Percentiles rank a stretch among this genome's conserved stretches.
These are phyloP conservation scores for Sarocladiaceae sp. DNA, from an alignment of 2,329 filamentous ascomycete species.

Conservation along the genomic window DNA sequence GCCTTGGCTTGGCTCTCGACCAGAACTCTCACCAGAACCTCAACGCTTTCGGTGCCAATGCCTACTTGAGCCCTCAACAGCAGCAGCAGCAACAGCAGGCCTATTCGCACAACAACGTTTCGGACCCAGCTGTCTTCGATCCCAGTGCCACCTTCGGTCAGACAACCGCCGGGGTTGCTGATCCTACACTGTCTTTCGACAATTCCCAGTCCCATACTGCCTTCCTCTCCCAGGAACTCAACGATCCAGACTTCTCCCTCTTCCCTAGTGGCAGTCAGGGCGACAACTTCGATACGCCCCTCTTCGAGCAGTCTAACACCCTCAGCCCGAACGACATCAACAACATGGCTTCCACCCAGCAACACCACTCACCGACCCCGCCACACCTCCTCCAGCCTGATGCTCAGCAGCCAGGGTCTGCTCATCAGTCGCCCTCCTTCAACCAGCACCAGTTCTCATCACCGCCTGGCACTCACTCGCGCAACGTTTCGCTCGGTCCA, in stretches of 20 bases:
- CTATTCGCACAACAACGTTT: conserved; percentile 24
- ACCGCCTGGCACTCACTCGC: conserved; percentile 42
- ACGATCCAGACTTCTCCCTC: conserved; percentile 55
- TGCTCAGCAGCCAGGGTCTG: conserved; percentile 37
- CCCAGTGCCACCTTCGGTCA: conserved; percentile 38
- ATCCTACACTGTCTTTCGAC: conserved; percentile 31
- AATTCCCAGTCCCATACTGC: conserved; percentile 34
- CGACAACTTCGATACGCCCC: conserved; percentile 55
- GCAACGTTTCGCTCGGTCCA: conserved; percentile 50
- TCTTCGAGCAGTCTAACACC: conserved; percentile 44
- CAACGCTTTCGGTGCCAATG: conserved; percentile 40
- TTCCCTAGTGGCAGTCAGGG: conserved; percentile 50
- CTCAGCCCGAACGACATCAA: conserved; percentile 41
- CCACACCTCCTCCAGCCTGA: conserved; percentile 49
- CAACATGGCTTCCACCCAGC: conserved; percentile 49
- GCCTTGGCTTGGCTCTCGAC: conserved; percentile 54
- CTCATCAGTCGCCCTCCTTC: conserved; percentile 52
- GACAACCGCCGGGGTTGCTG: conserved; percentile 25
- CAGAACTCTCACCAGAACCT: conserved; percentile 30
- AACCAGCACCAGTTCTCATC: conserved; percentile 50
- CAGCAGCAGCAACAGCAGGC: conserved; percentile 26
- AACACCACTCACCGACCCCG: conserved; percentile 50
- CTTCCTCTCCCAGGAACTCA: conserved; percentile 46
- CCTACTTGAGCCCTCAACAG: conserved; percentile 33
- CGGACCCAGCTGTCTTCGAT: conserved; percentile 32